A percentile compares a stretch with the other conserved stretches of the same genome.
Evolutionary conservation across 768 basidiomycete genomes (phyloP).

Genomic region (Pleurotus pulmonarius): DNA sequence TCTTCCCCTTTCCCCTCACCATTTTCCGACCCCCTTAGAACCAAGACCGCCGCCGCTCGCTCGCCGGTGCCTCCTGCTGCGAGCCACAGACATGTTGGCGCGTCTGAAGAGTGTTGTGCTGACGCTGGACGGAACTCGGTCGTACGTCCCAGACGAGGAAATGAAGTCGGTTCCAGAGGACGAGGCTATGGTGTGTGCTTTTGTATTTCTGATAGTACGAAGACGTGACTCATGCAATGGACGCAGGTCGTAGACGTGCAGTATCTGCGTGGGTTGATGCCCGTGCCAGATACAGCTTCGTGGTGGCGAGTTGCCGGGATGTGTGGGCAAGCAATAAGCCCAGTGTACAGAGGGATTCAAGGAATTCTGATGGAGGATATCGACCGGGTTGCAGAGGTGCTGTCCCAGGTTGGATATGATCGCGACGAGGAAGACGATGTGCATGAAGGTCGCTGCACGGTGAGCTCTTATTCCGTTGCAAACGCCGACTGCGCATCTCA

Average conservation of each 20-base stretch:
- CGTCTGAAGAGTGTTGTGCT: conserved; percentile 4
- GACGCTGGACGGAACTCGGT: background rate
- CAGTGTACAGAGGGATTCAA: conserved; percentile 31
- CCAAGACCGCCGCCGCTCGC: too few species aligned
- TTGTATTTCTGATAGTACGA: background rate
- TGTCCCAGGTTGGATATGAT: conserved; percentile 35
- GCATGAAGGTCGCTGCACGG: background rate
- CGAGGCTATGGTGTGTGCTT: conserved; percentile 20
- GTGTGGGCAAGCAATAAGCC: conserved; percentile 25
- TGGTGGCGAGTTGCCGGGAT: conserved; percentile 24
- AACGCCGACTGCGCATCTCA: too few species aligned
- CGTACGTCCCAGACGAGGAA: background rate
- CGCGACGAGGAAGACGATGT: conserved; percentile 12
- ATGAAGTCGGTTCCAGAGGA: conserved; percentile 13
- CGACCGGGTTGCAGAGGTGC: conserved; percentile 35
- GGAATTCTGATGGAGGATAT: conserved; percentile 33
- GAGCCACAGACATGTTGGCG: background rate
- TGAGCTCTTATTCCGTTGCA: background rate
- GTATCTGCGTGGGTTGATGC: conserved; percentile 18
- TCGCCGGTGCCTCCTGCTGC: too few species aligned
- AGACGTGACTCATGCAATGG: background rate
- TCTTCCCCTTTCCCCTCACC: background rate
- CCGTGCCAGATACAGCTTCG: conserved; percentile 19
- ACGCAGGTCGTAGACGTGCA: conserved; percentile 25
- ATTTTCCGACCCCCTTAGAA: background rate